phyloP scores from a whole-genome alignment of 2,329 filamentous ascomycete species.

The Purpureocillium lavendulum region DNA sequence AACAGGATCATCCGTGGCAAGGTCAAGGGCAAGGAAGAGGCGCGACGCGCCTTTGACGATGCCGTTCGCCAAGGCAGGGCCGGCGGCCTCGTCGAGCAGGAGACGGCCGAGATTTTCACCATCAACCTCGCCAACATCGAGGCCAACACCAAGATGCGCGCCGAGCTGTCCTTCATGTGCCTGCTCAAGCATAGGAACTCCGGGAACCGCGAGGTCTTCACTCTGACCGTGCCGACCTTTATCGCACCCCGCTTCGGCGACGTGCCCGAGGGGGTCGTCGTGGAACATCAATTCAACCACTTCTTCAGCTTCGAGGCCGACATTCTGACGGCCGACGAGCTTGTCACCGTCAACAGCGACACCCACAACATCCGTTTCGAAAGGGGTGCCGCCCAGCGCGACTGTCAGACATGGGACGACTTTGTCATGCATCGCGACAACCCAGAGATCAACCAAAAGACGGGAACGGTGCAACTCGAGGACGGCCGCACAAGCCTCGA shows the following conservation, averaged over 20 bases:
- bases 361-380: constrained; percentile 3
- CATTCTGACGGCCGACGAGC: constrained; percentile 1
- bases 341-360: constrained; percentile 1
- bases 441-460: not conserved
- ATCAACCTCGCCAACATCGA: constrained; percentile 7
- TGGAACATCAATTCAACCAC: not conserved
- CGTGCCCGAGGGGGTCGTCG: not conserved
- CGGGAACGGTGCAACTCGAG: constrained; percentile 3
- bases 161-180: constrained; percentile 6
- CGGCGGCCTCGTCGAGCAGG: constrained; percentile 4
- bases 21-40: constrained; percentile 6
- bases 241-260: constrained; percentile 6
- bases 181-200: constrained; percentile 6
- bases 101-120: constrained; percentile 8
- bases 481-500: constrained; percentile 1
- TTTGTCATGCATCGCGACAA: constrained; percentile 5
- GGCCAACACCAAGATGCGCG: constrained; percentile 5
- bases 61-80: not conserved
- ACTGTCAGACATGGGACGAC: constrained; percentile 5
- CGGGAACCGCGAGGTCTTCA: constrained; percentile 1
- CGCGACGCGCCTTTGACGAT: constrained; percentile 4
- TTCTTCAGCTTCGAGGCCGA: constrained; percentile 1
- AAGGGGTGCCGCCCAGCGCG: not conserved
- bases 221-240: constrained; percentile 7
- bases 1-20: constrained; percentile 5